These are phyloP conservation scores for Brachypodium distachyon DNA, from an alignment of 202 grass and related monocot species.

Conservation along the genomic window DNA sequence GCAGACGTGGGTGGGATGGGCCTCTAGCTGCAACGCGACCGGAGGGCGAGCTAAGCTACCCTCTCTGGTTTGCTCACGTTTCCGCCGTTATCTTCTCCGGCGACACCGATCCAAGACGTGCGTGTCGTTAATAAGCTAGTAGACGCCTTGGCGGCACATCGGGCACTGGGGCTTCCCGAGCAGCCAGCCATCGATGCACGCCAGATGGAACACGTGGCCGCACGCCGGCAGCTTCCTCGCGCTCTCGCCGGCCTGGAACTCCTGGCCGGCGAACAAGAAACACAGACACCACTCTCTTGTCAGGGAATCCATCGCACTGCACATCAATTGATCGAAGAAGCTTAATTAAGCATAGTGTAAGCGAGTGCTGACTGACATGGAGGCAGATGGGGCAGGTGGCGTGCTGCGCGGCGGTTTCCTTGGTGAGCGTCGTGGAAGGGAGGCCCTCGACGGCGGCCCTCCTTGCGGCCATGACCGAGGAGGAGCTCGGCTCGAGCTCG, in stretches of 20 bases:
- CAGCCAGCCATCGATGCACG: slow-evolving; percentile 47
- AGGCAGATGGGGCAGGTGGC: slow-evolving; percentile 33
- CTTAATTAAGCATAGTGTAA: not conserved
- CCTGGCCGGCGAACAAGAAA: slow-evolving; percentile 3
- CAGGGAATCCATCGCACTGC: not conserved
- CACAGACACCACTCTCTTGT: not conserved
- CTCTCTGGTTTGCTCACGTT: no score
- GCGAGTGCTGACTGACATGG: not conserved
- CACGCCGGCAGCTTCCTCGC: slow-evolving; percentile 34
- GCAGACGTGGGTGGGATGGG: no score
- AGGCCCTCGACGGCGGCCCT: slow-evolving; percentile 47
- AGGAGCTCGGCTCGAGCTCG: slow-evolving; percentile 34
- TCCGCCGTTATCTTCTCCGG: no score
- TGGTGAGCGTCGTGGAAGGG: slow-evolving; percentile 33
- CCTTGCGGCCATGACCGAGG: slow-evolving; percentile 11
- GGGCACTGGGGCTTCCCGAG: slow-evolving; percentile 33
- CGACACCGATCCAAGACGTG: no score
- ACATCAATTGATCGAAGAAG: not conserved
- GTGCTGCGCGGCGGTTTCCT: slow-evolving; percentile 5
- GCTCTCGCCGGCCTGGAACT: slow-evolving; percentile 39
- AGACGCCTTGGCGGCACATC: slow-evolving; percentile 32
- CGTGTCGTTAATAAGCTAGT: not conserved
- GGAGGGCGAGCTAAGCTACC: no score
- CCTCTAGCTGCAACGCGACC: no score
- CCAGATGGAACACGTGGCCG: slow-evolving; percentile 35